Base-by-base conservation (phyloP, 2,329 filamentous ascomycete species). In the Botrytis paeoniae region DNA sequence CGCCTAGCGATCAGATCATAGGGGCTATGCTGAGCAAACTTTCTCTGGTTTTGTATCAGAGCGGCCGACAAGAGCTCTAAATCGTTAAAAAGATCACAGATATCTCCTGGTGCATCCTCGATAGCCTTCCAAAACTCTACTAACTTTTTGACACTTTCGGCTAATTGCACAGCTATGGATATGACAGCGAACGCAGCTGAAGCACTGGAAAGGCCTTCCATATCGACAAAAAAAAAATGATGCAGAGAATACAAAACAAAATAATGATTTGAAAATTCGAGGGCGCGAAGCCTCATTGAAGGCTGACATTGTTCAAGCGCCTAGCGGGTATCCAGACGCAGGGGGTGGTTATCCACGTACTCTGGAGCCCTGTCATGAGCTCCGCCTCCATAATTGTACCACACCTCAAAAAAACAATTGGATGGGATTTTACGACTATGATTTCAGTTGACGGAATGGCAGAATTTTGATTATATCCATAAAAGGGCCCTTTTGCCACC, bases 121-220 rank as follows among this genome's bases (percentile, higher is more conserved):
- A 73, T 3, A 12, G 71, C 41, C 22, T 54, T 18, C 45, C 51
- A 70, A 8, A 73, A 70, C 20, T 63, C 57, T 0, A 43, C 12
- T 45, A 63, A 2, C n/a, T 70, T 59, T 8, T 32, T 69, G 8
- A 70, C 12, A 54, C 64, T 60, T 39, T 70, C 57, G 14, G 48
- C 57, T 35, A 73, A 20, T 3, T 73, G 43, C 0, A 73, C 41
- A 6, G 65, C 29, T 2, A 70, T n/a, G 18, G 64, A 63, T 39
- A 63, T 32, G 22, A 70, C 54, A 35, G 71, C 71, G 20, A 73
- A 59, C 4, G 29, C 70, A 39, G 61, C 51, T 39, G 70, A 66
- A 59, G 70, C 70, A 37, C 48, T 68, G n/a, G 62, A 68, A 37
- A 72, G 70, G 0, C 51, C 62, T 22, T 68, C 70, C 62, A 72